Conservation (phyloP, 2,329 filamentous ascomycete species). For the Trichoderma sp. region DNA sequence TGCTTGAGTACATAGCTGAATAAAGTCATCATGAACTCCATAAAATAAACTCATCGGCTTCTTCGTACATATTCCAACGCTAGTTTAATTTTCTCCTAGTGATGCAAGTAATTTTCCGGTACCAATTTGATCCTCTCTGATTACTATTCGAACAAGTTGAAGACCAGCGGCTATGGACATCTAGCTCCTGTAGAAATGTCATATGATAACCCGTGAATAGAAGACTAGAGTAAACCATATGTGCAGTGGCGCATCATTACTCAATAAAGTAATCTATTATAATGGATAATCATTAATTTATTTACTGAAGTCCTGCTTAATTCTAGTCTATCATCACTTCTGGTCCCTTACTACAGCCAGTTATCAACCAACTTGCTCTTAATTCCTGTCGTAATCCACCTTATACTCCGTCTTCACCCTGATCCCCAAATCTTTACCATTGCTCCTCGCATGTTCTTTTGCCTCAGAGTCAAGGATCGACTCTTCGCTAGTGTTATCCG, state of each 20-base stretch:
- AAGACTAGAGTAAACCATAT: background rate
- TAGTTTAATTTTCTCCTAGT: background rate
- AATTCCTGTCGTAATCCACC: background rate
- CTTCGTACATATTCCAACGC: background rate
- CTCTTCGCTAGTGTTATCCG: background rate
- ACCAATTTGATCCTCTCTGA: background rate
- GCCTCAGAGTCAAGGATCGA: background rate
- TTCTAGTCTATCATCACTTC: background rate
- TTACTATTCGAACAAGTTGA: background rate
- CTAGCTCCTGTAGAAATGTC: background rate
- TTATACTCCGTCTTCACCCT: background rate
- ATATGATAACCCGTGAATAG: background rate
- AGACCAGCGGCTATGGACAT: background rate
- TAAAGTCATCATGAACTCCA: background rate
- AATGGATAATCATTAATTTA: background rate
- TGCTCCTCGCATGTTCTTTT: background rate
- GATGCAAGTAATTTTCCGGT: background rate
- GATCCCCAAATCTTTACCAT: background rate
- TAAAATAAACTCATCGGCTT: background rate
- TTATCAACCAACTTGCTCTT: background rate
- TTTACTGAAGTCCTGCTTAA: background rate
- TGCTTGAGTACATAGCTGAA: background rate
- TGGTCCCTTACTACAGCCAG: background rate
- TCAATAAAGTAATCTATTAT: background rate
- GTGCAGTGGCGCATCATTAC: background rate